Evolutionary conservation across 1,284 basidiomycete species (phyloP).

Genomic region (Sutorius eximius): DNA sequence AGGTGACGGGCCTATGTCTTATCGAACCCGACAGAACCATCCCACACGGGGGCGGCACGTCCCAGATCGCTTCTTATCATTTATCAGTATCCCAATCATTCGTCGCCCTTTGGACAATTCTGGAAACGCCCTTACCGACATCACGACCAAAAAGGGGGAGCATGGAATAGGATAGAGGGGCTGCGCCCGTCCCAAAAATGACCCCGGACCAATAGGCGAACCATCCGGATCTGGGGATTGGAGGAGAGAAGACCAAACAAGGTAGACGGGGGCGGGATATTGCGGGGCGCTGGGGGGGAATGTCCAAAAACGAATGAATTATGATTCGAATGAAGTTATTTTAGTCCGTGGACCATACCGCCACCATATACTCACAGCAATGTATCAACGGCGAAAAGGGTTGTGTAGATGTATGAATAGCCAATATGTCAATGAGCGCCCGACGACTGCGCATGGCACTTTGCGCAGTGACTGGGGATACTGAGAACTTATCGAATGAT

Average conservation of each 20-base stretch:
- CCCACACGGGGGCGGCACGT: neutral
- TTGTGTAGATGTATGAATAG: neutral
- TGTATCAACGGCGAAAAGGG: neutral
- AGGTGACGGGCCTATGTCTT: neutral
- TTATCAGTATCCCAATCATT: neutral
- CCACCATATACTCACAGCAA: constrained; percentile 4
- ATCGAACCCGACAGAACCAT: neutral
- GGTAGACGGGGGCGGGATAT: neutral
- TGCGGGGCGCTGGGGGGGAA: neutral
- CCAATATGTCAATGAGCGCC: neutral
- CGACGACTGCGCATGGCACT: constrained; percentile 5
- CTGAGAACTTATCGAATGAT: neutral
- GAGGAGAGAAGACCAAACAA: constrained; percentile 8
- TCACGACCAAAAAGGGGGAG: neutral
- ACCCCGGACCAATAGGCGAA: neutral
- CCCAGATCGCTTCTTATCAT: neutral
- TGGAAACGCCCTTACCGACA: too few relatives aligned
- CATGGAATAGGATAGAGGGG: neutral
- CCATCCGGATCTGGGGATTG: neutral
- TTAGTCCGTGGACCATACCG: neutral
- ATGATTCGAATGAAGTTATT: constrained; percentile 4
- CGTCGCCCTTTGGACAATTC: too few relatives aligned
- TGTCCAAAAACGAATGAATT: neutral
- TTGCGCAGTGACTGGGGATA: neutral
- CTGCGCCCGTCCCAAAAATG: neutral